phyloP scores from a whole-genome alignment of 1,139 yeast species.

The Debaryomycetaceae sp. region DNA sequence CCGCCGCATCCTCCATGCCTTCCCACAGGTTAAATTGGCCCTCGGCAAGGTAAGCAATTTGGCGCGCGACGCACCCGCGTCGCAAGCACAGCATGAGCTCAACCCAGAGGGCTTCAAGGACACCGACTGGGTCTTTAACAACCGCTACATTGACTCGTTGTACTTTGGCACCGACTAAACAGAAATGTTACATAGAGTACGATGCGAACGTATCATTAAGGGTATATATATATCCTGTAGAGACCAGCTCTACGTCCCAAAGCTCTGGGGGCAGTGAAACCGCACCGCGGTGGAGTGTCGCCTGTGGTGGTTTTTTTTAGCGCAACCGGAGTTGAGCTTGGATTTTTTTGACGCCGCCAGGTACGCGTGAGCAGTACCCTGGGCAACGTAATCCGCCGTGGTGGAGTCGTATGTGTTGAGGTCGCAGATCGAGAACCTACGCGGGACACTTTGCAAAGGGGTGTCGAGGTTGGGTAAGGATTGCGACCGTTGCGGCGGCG shows the following conservation, averaged over 20 bases:
- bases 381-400: conserved; percentile 2
- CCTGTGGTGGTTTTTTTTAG: conserved; percentile 15
- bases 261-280: conserved; percentile 21
- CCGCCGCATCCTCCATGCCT: conserved; percentile 71
- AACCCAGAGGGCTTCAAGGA: conserved; percentile 38
- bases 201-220: not conserved
- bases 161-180: conserved; percentile 68
- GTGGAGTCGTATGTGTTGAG: conserved; percentile 17
- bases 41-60: conserved; percentile 61
- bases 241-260: too few species aligned
- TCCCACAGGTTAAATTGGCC: conserved; percentile 62
- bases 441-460: not conserved
- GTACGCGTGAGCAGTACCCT: too few species aligned
- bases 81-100: conserved; percentile 18
- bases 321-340: conserved; percentile 10
- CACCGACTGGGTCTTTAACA: conserved; percentile 58
- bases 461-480: conserved; percentile 12
- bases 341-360: too few species aligned
- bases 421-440: conserved; percentile 21
- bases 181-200: not conserved
- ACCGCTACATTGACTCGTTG: conserved; percentile 68
- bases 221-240: not conserved
- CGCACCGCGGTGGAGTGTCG: conserved; percentile 29
- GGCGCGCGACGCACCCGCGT: conserved; percentile 15
- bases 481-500: conserved; percentile 5